phyloP scores from a whole-genome alignment of 2,329 filamentous ascomycete species.

The Macrophomina pseudophaseolina region DNA sequence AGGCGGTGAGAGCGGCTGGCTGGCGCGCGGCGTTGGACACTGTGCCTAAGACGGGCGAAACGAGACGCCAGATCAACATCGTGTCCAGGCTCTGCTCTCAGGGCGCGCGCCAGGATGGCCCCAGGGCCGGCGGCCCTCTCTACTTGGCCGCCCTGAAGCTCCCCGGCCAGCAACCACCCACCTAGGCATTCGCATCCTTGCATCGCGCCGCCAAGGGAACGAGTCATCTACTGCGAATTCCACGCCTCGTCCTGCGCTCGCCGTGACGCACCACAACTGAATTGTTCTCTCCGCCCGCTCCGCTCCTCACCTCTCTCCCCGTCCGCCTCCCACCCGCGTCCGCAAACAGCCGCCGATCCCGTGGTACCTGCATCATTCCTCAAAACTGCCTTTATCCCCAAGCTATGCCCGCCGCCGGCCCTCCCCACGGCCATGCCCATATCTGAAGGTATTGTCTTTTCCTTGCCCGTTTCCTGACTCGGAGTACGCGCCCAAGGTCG shows the following conservation, averaged over 20 bases:
- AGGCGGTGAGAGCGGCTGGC: constrained; percentile 19
- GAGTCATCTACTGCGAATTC: constrained; percentile 23
- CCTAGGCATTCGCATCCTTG: constrained; percentile 22
- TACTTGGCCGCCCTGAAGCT: constrained; percentile 20
- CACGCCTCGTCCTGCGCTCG: constrained; percentile 16
- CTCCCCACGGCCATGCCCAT: constrained; percentile 8
- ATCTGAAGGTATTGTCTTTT: constrained; percentile 22
- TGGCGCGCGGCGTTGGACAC: not conserved
- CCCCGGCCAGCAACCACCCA: not conserved
- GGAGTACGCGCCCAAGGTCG: constrained; percentile 31
- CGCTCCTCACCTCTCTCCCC: not conserved
- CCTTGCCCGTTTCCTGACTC: constrained; percentile 35
- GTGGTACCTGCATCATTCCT: constrained; percentile 24
- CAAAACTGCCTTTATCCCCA: constrained; percentile 21
- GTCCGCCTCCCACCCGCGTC: not conserved
- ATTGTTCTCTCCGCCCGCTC: constrained; percentile 5
- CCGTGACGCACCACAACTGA: constrained; percentile 20
- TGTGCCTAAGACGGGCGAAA: not conserved
- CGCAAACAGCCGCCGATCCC: constrained; percentile 25
- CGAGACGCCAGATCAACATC: constrained; percentile 16
- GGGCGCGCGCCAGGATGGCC: constrained; percentile 18
- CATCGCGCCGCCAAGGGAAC: constrained; percentile 8
- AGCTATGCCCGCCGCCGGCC: constrained; percentile 14
- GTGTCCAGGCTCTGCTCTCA: constrained; percentile 23
- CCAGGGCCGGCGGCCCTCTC: not conserved